phyloP scores from a whole-genome alignment of 2,329 filamentous ascomycete genomes.

The Aspergillus aculeatus region DNA sequence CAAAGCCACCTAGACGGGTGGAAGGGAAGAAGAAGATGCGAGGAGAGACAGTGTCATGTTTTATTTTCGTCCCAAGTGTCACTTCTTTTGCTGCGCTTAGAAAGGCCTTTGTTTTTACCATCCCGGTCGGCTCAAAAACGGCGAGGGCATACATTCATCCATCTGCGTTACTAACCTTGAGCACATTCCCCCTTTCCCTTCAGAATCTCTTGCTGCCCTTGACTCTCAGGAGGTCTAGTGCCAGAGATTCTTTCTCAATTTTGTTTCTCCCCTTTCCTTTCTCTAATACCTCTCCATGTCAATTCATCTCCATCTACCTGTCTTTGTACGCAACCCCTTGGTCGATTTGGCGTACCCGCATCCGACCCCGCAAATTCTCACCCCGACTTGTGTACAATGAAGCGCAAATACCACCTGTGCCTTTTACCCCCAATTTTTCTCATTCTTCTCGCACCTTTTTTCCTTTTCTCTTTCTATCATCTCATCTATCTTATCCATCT shows the following conservation, averaged over 20 bases:
- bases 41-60: neutral
- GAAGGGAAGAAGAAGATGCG: slow-evolving; percentile 7
- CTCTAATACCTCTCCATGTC: slow-evolving; percentile 10
- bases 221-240: neutral
- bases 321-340: neutral
- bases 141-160: slow-evolving; percentile 13
- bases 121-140: neutral
- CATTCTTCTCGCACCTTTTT: too few relatives aligned
- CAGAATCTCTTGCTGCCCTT: neutral
- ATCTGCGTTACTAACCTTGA: slow-evolving; percentile 5
- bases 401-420: slow-evolving; percentile 42
- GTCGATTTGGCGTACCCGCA: neutral
- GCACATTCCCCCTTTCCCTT: neutral
- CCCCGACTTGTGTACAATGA: slow-evolving; percentile 38
- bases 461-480: slow-evolving; percentile 17
- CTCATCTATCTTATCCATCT: slow-evolving; percentile 6
- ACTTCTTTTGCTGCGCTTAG: slow-evolving; percentile 20
- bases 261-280: neutral
- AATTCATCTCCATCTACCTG: slow-evolving; percentile 1
- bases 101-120: slow-evolving; percentile 13
- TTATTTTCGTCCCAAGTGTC: slow-evolving; percentile 4
- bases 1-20: slow-evolving; percentile 10
- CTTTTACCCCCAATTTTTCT: slow-evolving; percentile 21
- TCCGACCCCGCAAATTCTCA: slow-evolving; percentile 9
- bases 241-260: neutral